A percentile compares a stretch with the other conserved stretches of the same genome.
Conservation (phyloP, 768 basidiomycete species). For the Saitozyma podzolica region DNA sequence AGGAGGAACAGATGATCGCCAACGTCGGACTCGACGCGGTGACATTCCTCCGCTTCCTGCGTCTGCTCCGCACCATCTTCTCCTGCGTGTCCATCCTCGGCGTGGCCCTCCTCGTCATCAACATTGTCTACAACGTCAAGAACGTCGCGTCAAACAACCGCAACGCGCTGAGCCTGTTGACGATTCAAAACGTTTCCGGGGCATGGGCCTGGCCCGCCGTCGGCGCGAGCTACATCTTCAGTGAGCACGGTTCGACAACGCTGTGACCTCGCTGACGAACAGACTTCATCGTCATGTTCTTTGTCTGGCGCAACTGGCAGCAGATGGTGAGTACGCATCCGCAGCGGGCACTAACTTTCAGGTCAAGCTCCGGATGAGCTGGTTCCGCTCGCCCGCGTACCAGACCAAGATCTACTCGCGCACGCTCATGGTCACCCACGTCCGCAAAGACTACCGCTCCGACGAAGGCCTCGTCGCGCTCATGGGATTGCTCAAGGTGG, state of each 20-base stretch:
- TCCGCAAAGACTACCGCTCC: slow-evolving; percentile 75
- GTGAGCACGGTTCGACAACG: slow-evolving; percentile 40
- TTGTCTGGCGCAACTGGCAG: slow-evolving; percentile 52
- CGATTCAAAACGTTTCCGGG: slow-evolving; percentile 78
- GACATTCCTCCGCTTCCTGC: slow-evolving; percentile 84
- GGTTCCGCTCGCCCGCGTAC: slow-evolving; percentile 71
- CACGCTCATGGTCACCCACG: slow-evolving; percentile 72
- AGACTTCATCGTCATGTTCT: slow-evolving; percentile 39
- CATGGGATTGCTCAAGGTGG: slow-evolving; percentile 54
- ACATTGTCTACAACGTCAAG: slow-evolving; percentile 77
- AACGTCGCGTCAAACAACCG: slow-evolving; percentile 59
- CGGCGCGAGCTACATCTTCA: slow-evolving; percentile 77
- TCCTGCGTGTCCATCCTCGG: slow-evolving; percentile 37
- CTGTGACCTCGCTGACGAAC: slow-evolving; percentile 8
- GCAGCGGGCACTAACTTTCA: slow-evolving; percentile 1
- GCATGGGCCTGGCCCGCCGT: slow-evolving; percentile 79
- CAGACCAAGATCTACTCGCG: slow-evolving; percentile 87
- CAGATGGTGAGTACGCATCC: slow-evolving; percentile 57
- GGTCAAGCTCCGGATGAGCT: slow-evolving; percentile 70
- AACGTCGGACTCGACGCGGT: slow-evolving; percentile 78
- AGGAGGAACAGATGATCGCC: slow-evolving; percentile 78
- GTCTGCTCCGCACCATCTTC: slow-evolving; percentile 66
- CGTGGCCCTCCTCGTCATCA: slow-evolving; percentile 72
- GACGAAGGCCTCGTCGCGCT: slow-evolving; percentile 71
- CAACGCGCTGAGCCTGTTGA: slow-evolving; percentile 60